Evolutionary conservation across 2,329 filamentous ascomycete species (phyloP), one percentile per base, ranked within the genome.

Genomic region (Sclerotinia glacialis): DNA sequence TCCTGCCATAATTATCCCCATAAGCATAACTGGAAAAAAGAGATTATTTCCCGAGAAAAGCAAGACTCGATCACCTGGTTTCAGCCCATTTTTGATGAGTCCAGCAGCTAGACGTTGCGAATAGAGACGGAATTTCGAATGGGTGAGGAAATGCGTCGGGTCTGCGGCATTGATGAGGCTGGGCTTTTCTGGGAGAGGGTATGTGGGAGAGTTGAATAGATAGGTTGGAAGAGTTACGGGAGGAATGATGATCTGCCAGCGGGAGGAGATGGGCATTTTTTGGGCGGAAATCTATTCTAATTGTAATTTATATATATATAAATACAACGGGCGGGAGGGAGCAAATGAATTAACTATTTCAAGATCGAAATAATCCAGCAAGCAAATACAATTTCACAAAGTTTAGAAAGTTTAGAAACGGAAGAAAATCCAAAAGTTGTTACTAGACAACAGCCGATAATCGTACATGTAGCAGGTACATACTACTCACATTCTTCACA

Each of bases 81-180:
- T 82, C 0, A 94, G 78, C 0, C 91, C 91, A 21, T 84, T 82
- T 65, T 83, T 83, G 55, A 81, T 81, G 40, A 92, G 79, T 1
- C 91, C 91, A 1, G 86, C 80, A 0, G 90, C 91, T 44, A 95
- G 78, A 18, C 90, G 86, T 76, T 93, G 89, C 44, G 87, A 83
- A 80, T 90, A 89, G 70, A 89, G 80, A 28, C 91, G 87, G 76
- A 89, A 91, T 68, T 84, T 82, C 69, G 82, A 75, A 49, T 85
- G 80, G 5, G 88, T 90, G 49, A 95, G 80, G 71, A 83, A 86
- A 72, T 89, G 86, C 11, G 84, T 87, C 1, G 91, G 89, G 1
- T 83, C 80, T 46, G 86, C 83, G 11, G 89, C 85, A 72, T 93
- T 90, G 62, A 91, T 80, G 72, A 88, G 85, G 46, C 79, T 78